phyloP scores from a whole-genome alignment of 1,284 basidiomycete species.

The Puccinia novopanici region DNA sequence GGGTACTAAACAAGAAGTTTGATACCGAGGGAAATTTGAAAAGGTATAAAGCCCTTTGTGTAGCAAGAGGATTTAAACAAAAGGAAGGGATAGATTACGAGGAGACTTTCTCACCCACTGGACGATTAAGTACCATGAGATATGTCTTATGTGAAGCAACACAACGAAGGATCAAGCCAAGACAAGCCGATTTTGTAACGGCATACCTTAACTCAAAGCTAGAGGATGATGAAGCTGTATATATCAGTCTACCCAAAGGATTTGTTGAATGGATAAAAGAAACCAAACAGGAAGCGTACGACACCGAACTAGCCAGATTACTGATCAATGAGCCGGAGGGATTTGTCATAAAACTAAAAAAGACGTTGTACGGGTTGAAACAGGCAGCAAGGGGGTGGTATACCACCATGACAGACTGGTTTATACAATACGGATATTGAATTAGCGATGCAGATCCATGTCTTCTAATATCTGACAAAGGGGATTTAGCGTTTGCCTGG shows the following conservation, averaged over 20 bases:
- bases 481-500: conserved; percentile 20
- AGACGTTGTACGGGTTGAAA: conserved; percentile 51
- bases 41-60: conserved; percentile 38
- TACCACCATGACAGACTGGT: conserved; percentile 25
- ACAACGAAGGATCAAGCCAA: neutral
- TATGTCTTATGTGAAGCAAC: conserved; percentile 20
- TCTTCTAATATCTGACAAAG: conserved; percentile 8
- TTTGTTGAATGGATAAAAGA: conserved; percentile 38
- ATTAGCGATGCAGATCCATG: conserved; percentile 36
- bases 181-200: no score
- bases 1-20: conserved; percentile 36
- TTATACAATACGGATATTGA: neutral
- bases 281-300: conserved; percentile 32
- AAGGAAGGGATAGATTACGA: conserved; percentile 40
- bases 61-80: conserved; percentile 43
- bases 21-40: conserved; percentile 27
- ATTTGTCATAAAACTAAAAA: conserved; percentile 33
- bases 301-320: neutral
- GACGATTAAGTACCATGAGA: conserved; percentile 18
- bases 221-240: no score
- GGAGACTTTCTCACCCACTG: conserved; percentile 46
- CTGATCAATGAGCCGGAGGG: conserved; percentile 20
- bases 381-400: conserved; percentile 42
- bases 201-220: no score
- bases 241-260: no score